Conservation (phyloP, 805 yeast species). For the Kluyveromyces starmeri region DNA sequence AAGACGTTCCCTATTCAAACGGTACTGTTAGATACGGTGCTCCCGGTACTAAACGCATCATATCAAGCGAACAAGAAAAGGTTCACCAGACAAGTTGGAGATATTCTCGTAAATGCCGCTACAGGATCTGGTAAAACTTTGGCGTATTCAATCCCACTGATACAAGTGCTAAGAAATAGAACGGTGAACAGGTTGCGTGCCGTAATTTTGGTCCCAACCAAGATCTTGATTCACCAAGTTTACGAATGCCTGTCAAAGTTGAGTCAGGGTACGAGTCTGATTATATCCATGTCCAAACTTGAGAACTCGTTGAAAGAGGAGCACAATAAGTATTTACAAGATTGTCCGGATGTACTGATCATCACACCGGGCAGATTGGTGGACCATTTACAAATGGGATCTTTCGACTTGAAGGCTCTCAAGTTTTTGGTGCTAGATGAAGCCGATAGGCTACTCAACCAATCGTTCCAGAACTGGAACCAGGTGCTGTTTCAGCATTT, state of each 20-base stretch:
- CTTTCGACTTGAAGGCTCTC: slow-evolving; percentile 42
- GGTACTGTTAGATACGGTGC: slow-evolving; percentile 18
- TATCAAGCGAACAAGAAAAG: slow-evolving; percentile 24
- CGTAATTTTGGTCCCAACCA: slow-evolving; percentile 80
- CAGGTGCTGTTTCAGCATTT: slow-evolving; percentile 38
- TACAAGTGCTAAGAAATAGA: slow-evolving; percentile 56
- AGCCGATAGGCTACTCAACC: slow-evolving; percentile 76
- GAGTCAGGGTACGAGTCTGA: slow-evolving; percentile 56
- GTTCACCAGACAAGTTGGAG: slow-evolving; percentile 54
- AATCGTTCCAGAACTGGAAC: slow-evolving; percentile 91
- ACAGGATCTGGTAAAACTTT: slow-evolving; percentile 96
- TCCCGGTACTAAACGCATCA: slow-evolving; percentile 21
- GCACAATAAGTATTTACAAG: slow-evolving; percentile 35
- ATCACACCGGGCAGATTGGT: slow-evolving; percentile 77
- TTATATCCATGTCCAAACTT: slow-evolving; percentile 45
- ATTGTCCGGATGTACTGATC: slow-evolving; percentile 58
- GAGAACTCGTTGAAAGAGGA: slow-evolving; percentile 58
- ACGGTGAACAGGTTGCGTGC: slow-evolving; percentile 68
- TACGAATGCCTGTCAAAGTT: slow-evolving; percentile 50
- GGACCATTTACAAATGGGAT: slow-evolving; percentile 47
- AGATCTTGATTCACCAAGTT: slow-evolving; percentile 79
- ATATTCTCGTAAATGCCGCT: slow-evolving; percentile 81
- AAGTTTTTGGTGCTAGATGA: slow-evolving; percentile 67
- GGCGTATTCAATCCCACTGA: slow-evolving; percentile 77
- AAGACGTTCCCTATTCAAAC: slow-evolving; percentile 29